Conservation (phyloP, 306 rosid genomes). For the Lathyrus aphaca region DNA sequence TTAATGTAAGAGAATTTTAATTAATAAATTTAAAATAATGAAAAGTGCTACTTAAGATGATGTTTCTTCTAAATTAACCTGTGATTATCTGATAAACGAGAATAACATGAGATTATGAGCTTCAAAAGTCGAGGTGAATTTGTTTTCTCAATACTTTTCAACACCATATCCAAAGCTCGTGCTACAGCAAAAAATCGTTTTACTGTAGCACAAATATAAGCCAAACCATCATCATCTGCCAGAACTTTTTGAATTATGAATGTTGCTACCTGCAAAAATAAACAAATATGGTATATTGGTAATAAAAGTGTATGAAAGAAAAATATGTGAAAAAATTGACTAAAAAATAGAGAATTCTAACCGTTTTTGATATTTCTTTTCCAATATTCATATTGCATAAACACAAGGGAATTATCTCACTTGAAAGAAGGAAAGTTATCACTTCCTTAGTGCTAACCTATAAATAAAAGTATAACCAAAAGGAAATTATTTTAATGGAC, state of each 20-base stretch:
- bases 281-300: background rate
- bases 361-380: background rate
- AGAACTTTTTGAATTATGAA: conserved; percentile 33
- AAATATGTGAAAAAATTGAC: no score
- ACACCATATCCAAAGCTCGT: conserved; percentile 53
- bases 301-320: no score
- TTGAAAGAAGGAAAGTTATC: background rate
- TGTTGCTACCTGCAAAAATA: background rate
- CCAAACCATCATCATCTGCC: conserved; percentile 75
- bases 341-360: background rate
- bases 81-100: conserved; percentile 60
- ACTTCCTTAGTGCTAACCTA: background rate
- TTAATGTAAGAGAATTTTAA: background rate
- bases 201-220: conserved; percentile 69
- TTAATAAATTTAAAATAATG: background rate
- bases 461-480: background rate
- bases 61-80: conserved; percentile 47
- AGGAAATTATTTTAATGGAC: background rate
- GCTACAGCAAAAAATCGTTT: conserved; percentile 71
- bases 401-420: background rate
- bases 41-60: no score
- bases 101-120: conserved; percentile 70
- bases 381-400: background rate
- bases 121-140: conserved; percentile 63
- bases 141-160: conserved; percentile 31